phyloP scores from a whole-genome alignment of 192 early-diverging fungal genomes.

The Jimgerdemannia lactiflua region DNA sequence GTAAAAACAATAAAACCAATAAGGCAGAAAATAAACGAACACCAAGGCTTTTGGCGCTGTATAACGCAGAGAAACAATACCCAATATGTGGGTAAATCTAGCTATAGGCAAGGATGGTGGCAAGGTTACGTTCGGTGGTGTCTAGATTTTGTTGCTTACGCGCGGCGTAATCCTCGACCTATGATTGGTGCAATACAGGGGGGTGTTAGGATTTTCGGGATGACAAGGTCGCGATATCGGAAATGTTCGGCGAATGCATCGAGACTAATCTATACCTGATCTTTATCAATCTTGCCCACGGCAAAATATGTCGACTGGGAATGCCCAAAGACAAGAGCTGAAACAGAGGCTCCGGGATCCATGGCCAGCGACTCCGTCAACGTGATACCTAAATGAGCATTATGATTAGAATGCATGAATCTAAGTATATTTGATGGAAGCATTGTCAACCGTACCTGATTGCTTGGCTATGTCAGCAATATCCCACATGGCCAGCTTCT shows the following conservation, averaged over 20 bases:
- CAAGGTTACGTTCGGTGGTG: slow-evolving; percentile 74
- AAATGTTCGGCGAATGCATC: neutral
- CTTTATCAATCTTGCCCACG: slow-evolving; percentile 91
- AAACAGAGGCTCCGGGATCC: slow-evolving; percentile 89
- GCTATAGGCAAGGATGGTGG: slow-evolving; percentile 72
- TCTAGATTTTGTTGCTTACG: slow-evolving; percentile 64
- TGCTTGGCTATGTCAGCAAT: slow-evolving; percentile 73
- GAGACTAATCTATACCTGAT: slow-evolving; percentile 57
- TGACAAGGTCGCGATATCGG: neutral
- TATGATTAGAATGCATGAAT: no score
- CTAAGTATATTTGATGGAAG: neutral
- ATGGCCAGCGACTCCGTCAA: slow-evolving; percentile 94
- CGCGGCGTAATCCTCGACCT: slow-evolving; percentile 58
- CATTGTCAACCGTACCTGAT: slow-evolving; percentile 29
- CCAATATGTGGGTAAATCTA: neutral
- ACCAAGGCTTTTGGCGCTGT: no score
- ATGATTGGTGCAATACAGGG: neutral
- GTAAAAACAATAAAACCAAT: no score
- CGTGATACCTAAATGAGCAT: slow-evolving; percentile 53
- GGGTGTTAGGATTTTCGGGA: neutral
- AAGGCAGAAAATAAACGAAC: no score
- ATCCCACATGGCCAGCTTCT: slow-evolving; percentile 94
- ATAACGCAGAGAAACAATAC: no score
- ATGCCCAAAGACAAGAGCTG: slow-evolving; percentile 68
- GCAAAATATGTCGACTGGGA: slow-evolving; percentile 88